Percentiles rank a stretch among this genome's conserved stretches.
Conservation (phyloP, 2,329 filamentous ascomycete genomes). For the Macrophomina phaseolina region DNA sequence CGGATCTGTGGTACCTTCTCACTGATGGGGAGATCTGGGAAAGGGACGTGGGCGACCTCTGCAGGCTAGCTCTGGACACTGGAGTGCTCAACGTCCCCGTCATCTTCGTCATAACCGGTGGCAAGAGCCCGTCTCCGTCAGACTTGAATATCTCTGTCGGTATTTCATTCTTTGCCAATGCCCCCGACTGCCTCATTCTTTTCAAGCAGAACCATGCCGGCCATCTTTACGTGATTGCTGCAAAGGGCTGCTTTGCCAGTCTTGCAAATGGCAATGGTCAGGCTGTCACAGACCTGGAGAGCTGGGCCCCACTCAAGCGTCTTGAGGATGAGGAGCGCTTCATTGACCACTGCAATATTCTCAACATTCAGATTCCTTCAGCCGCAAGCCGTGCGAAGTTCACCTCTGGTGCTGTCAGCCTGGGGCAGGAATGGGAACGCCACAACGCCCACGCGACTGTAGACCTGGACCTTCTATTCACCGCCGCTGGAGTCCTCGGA, state of each 20-base stretch:
- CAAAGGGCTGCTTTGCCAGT: conserved; percentile 40
- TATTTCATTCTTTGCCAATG: conserved; percentile 41
- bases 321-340: conserved; percentile 34
- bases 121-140: conserved; percentile 31
- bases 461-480: conserved; percentile 35
- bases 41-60: conserved; percentile 33
- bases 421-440: conserved; percentile 36
- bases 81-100: conserved; percentile 34
- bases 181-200: conserved; percentile 38
- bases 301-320: conserved; percentile 33
- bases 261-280: conserved; percentile 22
- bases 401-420: conserved; percentile 29
- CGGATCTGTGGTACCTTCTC: conserved; percentile 41
- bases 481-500: conserved; percentile 30
- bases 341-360: conserved; percentile 31
- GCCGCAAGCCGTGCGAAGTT: conserved; percentile 31
- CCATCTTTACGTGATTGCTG: conserved; percentile 38
- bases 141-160: conserved; percentile 41
- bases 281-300: conserved; percentile 32
- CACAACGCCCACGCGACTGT: conserved; percentile 30
- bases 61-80: conserved; percentile 32
- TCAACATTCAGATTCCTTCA: conserved; percentile 31
- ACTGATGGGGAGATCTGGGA: conserved; percentile 41
- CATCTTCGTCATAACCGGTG: conserved; percentile 36
- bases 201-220: conserved; percentile 38